Evolutionary conservation across 257 asterid genomes (phyloP).

Genomic region (Solanum chmielewskii): DNA sequence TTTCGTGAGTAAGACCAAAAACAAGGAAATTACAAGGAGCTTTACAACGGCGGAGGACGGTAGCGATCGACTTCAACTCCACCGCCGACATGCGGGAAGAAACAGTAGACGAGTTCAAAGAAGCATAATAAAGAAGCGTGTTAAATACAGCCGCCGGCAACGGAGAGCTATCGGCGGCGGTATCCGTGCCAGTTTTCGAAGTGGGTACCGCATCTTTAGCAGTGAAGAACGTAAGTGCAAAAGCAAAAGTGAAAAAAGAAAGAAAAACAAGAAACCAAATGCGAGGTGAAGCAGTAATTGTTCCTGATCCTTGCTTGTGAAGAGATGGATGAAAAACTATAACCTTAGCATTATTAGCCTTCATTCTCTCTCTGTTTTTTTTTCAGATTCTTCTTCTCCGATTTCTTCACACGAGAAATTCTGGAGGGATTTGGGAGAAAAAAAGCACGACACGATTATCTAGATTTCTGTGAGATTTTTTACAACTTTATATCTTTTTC

Average conservation of each 20-base stretch:
- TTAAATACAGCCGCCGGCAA: conserved; percentile 35
- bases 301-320: conserved; percentile 31
- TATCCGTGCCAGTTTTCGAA: neutral
- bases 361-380: conserved; percentile 25
- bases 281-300: conserved; percentile 30
- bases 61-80: conserved; percentile 41
- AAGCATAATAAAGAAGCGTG: conserved; percentile 68
- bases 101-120: conserved; percentile 22
- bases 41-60: conserved; percentile 51
- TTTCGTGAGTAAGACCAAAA: conserved; percentile 70
- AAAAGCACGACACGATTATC: neutral
- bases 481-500: neutral
- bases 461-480: neutral
- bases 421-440: neutral
- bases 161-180: conserved; percentile 6
- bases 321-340: conserved; percentile 58
- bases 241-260: conserved; percentile 46
- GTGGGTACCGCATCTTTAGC: conserved; percentile 22
- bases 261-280: conserved; percentile 34
- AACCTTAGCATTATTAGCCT: conserved; percentile 42
- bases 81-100: conserved; percentile 36
- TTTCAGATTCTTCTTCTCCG: neutral
- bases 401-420: neutral
- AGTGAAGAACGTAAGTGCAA: conserved; percentile 46
- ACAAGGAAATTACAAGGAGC: conserved; percentile 66